A percentile compares a stretch with the other conserved stretches of the same genome.
Evolutionary conservation across 2,329 filamentous ascomycete genomes (phyloP).

Genomic region (Epichloe elymi): DNA sequence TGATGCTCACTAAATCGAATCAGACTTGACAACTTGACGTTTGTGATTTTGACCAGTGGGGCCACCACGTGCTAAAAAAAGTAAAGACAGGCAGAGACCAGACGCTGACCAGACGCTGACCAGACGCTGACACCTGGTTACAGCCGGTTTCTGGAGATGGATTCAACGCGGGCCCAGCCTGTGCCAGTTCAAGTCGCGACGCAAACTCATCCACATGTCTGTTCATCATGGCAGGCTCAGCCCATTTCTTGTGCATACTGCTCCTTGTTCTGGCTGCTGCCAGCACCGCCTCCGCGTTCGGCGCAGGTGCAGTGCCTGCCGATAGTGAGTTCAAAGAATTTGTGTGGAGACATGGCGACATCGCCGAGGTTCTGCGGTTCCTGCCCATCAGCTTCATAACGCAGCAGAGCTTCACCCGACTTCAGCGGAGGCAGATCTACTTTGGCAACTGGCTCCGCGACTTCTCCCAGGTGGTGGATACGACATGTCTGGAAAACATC

Average conservation of each 20-base stretch:
- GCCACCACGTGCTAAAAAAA: too few relatives aligned
- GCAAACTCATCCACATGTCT: not conserved
- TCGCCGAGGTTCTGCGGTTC: conserved; percentile 23
- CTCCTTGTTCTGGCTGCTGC: conserved; percentile 16
- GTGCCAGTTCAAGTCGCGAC: too few relatives aligned
- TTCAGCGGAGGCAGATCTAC: conserved; percentile 25
- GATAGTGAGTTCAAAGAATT: conserved; percentile 26
- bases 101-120: too few relatives aligned
- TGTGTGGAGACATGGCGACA: conserved; percentile 28
- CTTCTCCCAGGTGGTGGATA: conserved; percentile 67
- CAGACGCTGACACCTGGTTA: too few relatives aligned
- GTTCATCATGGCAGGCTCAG: conserved; percentile 1
- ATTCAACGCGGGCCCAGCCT: too few relatives aligned
- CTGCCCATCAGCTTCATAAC: conserved; percentile 25
- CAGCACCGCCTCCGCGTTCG: conserved; percentile 21
- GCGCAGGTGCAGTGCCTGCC: conserved; percentile 24
- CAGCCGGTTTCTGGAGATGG: too few relatives aligned
- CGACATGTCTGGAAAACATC: conserved; percentile 25
- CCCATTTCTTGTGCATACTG: conserved; percentile 4
- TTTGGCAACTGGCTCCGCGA: conserved; percentile 42
- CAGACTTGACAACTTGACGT: too few relatives aligned
- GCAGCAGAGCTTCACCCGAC: conserved; percentile 23
- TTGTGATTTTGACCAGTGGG: too few relatives aligned
- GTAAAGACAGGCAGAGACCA: too few relatives aligned
- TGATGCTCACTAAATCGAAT: too few relatives aligned